A percentile compares a stretch with the other conserved stretches of the same genome.
Conservation (phyloP, 352 stramenopile species). For the Globisporangium iwayamae region DNA sequence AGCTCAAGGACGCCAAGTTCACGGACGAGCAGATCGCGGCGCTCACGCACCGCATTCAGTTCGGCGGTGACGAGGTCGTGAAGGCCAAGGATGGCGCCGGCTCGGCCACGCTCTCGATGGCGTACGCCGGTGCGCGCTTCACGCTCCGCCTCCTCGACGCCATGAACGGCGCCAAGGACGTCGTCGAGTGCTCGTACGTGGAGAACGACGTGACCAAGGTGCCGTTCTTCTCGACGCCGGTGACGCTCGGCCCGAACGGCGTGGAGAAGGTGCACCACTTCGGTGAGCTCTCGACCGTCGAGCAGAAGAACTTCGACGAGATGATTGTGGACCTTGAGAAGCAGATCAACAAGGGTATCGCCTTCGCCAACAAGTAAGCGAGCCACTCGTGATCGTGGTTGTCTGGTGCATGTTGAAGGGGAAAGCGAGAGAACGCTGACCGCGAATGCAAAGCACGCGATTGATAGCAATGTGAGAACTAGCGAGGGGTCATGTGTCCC, state of each 20-base stretch:
- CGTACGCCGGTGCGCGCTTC: conserved; percentile 97
- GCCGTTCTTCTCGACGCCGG: conserved; percentile 94
- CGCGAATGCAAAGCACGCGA: neutral
- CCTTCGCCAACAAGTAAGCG: conserved; percentile 75
- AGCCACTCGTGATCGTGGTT: neutral
- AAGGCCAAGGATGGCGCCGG: conserved; percentile 95
- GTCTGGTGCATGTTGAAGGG: neutral
- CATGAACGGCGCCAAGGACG: conserved; percentile 91
- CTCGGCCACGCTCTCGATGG: conserved; percentile 99
- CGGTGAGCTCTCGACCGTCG: conserved; percentile 75
- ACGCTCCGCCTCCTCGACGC: conserved; percentile 90
- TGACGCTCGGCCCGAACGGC: conserved; percentile 95
- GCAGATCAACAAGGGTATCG: conserved; percentile 87
- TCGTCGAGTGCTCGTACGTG: conserved; percentile 98
- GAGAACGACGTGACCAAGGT: conserved; percentile 95
- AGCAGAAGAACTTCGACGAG: conserved; percentile 89
- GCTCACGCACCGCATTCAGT: conserved; percentile 96
- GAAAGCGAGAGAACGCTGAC: neutral
- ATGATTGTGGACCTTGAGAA: conserved; percentile 86
- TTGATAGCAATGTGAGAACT: neutral
- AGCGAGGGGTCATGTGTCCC: neutral
- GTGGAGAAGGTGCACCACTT: conserved; percentile 94
- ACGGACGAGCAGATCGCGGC: conserved; percentile 92
- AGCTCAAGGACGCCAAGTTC: conserved; percentile 92
- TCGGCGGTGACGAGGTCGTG: conserved; percentile 95